Base-by-base conservation (phyloP, 1,284 basidiomycete genomes). In the Calocybe gambosa region DNA sequence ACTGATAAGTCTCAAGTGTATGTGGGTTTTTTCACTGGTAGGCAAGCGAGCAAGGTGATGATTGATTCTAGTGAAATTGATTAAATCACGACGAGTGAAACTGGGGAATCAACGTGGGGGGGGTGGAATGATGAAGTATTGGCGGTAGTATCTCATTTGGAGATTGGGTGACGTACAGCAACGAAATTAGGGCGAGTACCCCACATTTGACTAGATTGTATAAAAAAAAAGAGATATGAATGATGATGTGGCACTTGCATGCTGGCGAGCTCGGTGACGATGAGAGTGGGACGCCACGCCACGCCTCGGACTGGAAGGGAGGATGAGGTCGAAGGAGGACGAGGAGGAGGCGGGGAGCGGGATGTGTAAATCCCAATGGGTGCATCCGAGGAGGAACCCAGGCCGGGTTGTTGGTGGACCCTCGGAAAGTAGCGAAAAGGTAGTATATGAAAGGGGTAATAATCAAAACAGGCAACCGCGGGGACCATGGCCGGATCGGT, bases 401-500 rank as follows among this genome's bases (percentile, higher is more conserved):
- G 19, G 16, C 15, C 26, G 28, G 42, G 23, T 16, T 13, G 10
- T 26, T 15, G 47, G 34, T 41, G 35, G 45, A 44, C 43, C 39
- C 15, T 29, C 44, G 38, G 44, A 40, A 38, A 45, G 26, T 26
- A 29, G 37, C 44, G 20, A 37, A n/a, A 39, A 28, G 37, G 38
- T 41, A 38, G 45, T 47, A 50, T 39, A 31, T 33, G 44, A 44
- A 46, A 46, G 46, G 50, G 43, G 47, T 36, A 51, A 38, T 42
- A 47, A n/a, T 2, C 31, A 34, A 15, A 34, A 29, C 3, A 34
- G 31, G 31, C 35, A 45, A 47, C 50, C 50, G 50, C 50, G 50
- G 50, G 49, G 46, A 18, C 45, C 47, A 52, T 46, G 50, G 48
- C 45, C 54, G 52, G 52, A 23, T 26, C 44, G 21, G 36, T 19